Base-by-base conservation (phyloP, 768 basidiomycete genomes). In the Pulveroboletus sp. region DNA sequence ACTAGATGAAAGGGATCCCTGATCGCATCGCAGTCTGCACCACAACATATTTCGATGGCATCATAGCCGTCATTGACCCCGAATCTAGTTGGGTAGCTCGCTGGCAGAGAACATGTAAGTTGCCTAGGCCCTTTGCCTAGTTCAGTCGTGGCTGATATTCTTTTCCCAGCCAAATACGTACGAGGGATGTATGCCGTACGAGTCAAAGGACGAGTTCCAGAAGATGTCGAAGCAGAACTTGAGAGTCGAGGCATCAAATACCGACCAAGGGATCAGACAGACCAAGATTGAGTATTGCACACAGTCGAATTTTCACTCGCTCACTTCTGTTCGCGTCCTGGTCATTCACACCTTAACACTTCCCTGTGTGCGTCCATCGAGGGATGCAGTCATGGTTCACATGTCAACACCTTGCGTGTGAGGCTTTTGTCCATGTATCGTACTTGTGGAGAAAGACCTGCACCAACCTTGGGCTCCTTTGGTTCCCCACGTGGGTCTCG, bases 101-200 rank as follows among this genome's bases (percentile, higher is more conserved):
- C 57, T 99, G 94, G 93, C 94, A 99, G 69, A 73, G 95, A 65
- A 92, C 87, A 57, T 82, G 95, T 94, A 58, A 55, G 86, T 77
- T 37, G 28, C 40, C 18, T 18, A 13, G 9, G n/a, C 17, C 28
- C 21, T 21, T 53, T 45, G 39, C 24, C 28, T 45, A 37, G 39
- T 21, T 43, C 37, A 43, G 45, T 37, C 33, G n/a, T 50, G 11
- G 21, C 43, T 55, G 27, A 57, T 14, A 11, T 32, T 26, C 43
- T 31, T 42, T 42, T 33, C 58, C 17, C 53, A 96, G 95, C 90
- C 55, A 93, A 93, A 70, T 90, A 92, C 60, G 84, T 83, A 11
- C 79, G 86, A 5, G 95, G 95, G 1, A 83, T 97, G 73, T 99
- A 99, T 65, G 95, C 95, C 13, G 90, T 88, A 15, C 84, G 92